These are phyloP conservation scores for Solanum boliviense DNA, from an alignment of 257 asterid species.

Conservation along the genomic window DNA sequence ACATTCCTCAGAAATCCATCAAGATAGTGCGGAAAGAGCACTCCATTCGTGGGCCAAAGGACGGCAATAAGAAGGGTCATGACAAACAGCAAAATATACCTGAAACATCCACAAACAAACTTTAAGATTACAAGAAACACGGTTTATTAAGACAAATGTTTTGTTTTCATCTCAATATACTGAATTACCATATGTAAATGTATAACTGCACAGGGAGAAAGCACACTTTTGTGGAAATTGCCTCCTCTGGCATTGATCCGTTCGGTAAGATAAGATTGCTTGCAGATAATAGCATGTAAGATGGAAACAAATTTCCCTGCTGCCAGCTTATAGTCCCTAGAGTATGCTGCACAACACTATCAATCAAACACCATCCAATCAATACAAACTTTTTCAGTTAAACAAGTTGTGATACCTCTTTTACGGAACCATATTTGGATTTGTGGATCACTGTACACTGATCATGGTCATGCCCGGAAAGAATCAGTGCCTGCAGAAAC, in stretches of 20 bases:
- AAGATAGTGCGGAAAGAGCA: slow-evolving; percentile 23
- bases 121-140: not conserved
- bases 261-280: slow-evolving; percentile 27
- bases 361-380: slow-evolving; percentile 15
- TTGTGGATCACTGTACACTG: slow-evolving; percentile 72
- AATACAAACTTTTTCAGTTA: not conserved
- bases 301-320: slow-evolving; percentile 87
- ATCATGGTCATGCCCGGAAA: slow-evolving; percentile 97
- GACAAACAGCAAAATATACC: slow-evolving; percentile 68
- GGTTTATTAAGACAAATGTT: not conserved
- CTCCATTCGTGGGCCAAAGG: slow-evolving; percentile 63
- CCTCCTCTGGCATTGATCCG: slow-evolving; percentile 25
- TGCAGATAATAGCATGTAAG: slow-evolving; percentile 84
- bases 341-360: slow-evolving; percentile 62
- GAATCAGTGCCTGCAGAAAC: slow-evolving; percentile 52
- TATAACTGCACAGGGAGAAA: slow-evolving; percentile 77
- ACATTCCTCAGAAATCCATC: slow-evolving; percentile 24
- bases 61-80: slow-evolving; percentile 50
- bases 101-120: slow-evolving; percentile 18
- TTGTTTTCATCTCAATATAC: not conserved
- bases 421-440: slow-evolving; percentile 41
- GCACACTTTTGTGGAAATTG: slow-evolving; percentile 53
- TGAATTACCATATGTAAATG: slow-evolving; percentile 68
- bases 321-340: slow-evolving; percentile 99
- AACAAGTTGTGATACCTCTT: slow-evolving; percentile 44